Conservation (phyloP, 2,329 filamentous ascomycete genomes). For the Talaromyces sp. region DNA sequence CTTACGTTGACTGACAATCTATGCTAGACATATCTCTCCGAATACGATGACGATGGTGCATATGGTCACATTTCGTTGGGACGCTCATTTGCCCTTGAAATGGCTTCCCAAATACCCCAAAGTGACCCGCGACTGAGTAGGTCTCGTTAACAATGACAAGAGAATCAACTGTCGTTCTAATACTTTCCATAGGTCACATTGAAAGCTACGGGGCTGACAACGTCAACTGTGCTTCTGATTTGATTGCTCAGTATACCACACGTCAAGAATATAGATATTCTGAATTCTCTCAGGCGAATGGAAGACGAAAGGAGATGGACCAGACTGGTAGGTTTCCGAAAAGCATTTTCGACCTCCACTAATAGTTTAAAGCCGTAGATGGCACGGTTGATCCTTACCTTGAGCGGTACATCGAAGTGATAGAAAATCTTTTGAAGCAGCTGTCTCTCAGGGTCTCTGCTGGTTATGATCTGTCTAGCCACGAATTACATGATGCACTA, state of each 20-base stretch:
- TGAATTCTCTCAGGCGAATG: conserved; percentile 55
- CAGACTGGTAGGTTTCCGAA: conserved; percentile 9
- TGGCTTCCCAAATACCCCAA: conserved; percentile 80
- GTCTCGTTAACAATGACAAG: conserved; percentile 2
- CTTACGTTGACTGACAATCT: background rate
- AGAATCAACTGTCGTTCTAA: conserved; percentile 15
- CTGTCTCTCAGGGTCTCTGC: conserved; percentile 68
- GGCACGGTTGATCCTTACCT: conserved; percentile 10
- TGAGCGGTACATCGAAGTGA: conserved; percentile 39
- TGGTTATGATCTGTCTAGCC: conserved; percentile 66
- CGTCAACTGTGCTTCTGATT: conserved; percentile 91
- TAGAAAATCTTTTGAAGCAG: conserved; percentile 62
- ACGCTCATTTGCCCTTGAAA: conserved; percentile 88
- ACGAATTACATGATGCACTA: conserved; percentile 75
- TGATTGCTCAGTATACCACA: conserved; percentile 94
- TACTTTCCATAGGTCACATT: conserved; percentile 54
- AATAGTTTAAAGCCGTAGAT: conserved; percentile 1
- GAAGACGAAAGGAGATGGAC: conserved; percentile 9
- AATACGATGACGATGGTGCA: conserved; percentile 84
- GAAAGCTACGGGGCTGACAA: conserved; percentile 68
- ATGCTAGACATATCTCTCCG: conserved; percentile 80
- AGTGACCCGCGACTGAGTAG: conserved; percentile 76
- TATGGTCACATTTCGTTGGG: conserved; percentile 92
- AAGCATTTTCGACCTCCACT: background rate
- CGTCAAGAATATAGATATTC: conserved; percentile 92